These are phyloP conservation scores for Dioszegia crocea DNA, from an alignment of 768 basidiomycete genomes.

Conservation along the genomic window DNA sequence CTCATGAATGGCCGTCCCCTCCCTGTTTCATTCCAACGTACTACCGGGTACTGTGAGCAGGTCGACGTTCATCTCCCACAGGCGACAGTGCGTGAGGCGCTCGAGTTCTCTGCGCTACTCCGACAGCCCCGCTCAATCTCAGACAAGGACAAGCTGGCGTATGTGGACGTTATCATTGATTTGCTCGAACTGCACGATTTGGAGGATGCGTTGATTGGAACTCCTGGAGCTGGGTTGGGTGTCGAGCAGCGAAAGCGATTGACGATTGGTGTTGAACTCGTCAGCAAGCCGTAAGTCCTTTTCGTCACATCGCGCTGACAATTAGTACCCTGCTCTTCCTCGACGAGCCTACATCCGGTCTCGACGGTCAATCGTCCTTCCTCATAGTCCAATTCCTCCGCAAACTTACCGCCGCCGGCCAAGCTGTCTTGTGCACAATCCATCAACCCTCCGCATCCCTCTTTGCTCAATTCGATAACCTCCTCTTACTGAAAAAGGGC, in stretches of 20 bases:
- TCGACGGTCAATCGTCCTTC: constrained; percentile 51
- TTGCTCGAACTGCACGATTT: constrained; percentile 53
- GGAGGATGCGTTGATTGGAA: constrained; percentile 71
- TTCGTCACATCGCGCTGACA: constrained; percentile 3
- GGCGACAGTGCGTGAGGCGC: constrained; percentile 56
- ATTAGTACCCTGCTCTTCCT: constrained; percentile 63
- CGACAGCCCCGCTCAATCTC: constrained; percentile 49
- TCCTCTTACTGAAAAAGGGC: constrained; percentile 68
- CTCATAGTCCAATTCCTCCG: constrained; percentile 62
- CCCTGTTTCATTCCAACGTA: constrained; percentile 51
- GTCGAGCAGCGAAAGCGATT: constrained; percentile 45
- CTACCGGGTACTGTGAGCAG: constrained; percentile 51
- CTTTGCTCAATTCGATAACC: constrained; percentile 71
- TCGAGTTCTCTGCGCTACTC: constrained; percentile 51
- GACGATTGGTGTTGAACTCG: constrained; percentile 46
- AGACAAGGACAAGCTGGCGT: constrained; percentile 50
- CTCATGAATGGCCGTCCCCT: constrained; percentile 51
- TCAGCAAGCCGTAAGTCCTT: constrained; percentile 37
- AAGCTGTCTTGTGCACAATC: constrained; percentile 80
- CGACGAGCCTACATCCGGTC: constrained; percentile 81
- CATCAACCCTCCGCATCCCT: constrained; percentile 59
- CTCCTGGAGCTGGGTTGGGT: constrained; percentile 36
- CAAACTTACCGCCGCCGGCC: constrained; percentile 69
- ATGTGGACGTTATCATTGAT: constrained; percentile 51
- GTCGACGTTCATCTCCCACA: constrained; percentile 58